Base-by-base conservation (phyloP, 768 basidiomycete species). In the Candolleomyces aberdarensis region DNA sequence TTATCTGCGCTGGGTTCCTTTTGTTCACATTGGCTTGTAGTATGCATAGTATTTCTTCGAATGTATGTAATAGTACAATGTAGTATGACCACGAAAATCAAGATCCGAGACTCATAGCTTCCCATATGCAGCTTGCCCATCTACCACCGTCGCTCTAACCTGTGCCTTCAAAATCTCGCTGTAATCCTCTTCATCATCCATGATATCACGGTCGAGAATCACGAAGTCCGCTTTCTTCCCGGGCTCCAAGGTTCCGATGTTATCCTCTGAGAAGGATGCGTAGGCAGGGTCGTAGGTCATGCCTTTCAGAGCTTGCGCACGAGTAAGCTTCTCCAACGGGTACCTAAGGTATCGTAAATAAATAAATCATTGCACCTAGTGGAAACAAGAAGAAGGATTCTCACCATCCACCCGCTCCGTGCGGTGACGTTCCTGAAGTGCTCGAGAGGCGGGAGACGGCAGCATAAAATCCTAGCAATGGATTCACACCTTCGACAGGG, bases 241-340 rank as follows among this genome's bases (percentile, higher is more conserved):
- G 1, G 80, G 72, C 44, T 83, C 82, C 40, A 97, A 80, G 5
- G 90, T 91, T 17, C 95, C 95, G 8, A 92, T 78, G 3, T 66
- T 75, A 44, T 80, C 68, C 65, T 93, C 91, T 0, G 84, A 84
- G 75, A 96, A 95, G 0, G 90, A 89, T 15, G 95, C 94, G 70
- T 90, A 94, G 0, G 94, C 94, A 9, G 92, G 84, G 66, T 92
- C 88, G 41, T 91, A 82, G 1, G 94, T 96, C 90, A 96, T 94
- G 11, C 96, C 91, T 71, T 89, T 91, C 31, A 98, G 78, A 0
- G 96, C 91, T 70, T 98, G 88, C 14, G 79, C 76, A 3, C 94
- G 83, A 5, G 92, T 88, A 13, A 98, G 77, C 19, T 81, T 78
- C 70, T 98, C 83, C 0, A 82, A 72, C 0, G 90, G 78, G 69